Evolutionary conservation across 2,329 filamentous ascomycete genomes (phyloP), one percentile per base, ranked within the genome.

Genomic region (Colletotrichum salicis): DNA sequence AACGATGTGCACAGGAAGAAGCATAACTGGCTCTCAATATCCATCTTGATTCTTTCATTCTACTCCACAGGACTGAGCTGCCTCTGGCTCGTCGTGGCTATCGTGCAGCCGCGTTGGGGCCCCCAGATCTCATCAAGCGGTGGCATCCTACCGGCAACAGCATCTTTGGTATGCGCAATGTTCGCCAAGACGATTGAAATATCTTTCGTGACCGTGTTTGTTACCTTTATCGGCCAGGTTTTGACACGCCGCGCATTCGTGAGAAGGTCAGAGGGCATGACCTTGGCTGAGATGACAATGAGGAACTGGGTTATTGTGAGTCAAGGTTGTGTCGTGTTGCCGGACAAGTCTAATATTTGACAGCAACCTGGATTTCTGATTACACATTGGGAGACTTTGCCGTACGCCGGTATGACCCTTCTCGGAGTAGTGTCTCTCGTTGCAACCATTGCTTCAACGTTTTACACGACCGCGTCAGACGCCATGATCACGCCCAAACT

Each of bases 381-480:
- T 24, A 93, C 91, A 0, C 90, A 94, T 75, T 92, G 86, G 80
- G 86, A 91, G 73, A 88, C 88, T 4, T 82, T 95, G 1, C 86
- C 87, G 5, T 91, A 92, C 71, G 91, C 91, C 0, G 91, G 86
- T 0, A 74, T 88, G 1, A 92, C 91, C 0, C 75, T 93, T 0
- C 82, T 95, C 1, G 94, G 93, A 0, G 78, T 86, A 1, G 76
- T 94, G 2, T 89, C 91, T 0, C 79, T 96, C 15, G 82, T 89
- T 1, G 91, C 91, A 2, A 90, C 93, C 0, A 72, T 94, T 2
- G 84, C 90, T 1, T 89, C 91, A 0, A 90, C 92, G 76, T 86
- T 96, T 6, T 96, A 95, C 78, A 94, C 92, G 0, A 93, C 93
- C 2, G 93, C 93, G 0, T 92, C 92, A 0, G 92, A 94, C 73